Conservation (phyloP, 2,329 filamentous ascomycete genomes). For the Talaromyces sp. region DNA sequence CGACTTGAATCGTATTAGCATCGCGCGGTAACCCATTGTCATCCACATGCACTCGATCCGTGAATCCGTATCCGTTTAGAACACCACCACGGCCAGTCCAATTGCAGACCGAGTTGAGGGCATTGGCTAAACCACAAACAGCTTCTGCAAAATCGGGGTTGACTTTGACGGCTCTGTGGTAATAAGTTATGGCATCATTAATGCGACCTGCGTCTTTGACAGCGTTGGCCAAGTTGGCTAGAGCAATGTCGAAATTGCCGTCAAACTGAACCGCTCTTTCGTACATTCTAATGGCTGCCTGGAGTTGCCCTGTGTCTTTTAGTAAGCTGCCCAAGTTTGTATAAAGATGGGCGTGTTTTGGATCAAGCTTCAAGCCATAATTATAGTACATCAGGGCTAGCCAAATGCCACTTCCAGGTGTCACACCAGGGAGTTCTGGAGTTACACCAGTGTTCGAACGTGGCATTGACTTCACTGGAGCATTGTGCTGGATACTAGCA, state of each 20-base stretch:
- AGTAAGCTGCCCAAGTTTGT: slow-evolving; percentile 92
- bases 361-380: slow-evolving; percentile 81
- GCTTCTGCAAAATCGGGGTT: slow-evolving; percentile 96
- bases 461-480: slow-evolving; percentile 31
- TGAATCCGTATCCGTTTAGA: slow-evolving; percentile 62
- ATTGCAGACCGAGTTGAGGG: slow-evolving; percentile 91
- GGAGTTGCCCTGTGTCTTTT: slow-evolving; percentile 91
- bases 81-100: slow-evolving; percentile 89
- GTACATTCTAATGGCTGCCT: slow-evolving; percentile 93
- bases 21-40: slow-evolving; percentile 77
- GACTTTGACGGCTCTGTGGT: slow-evolving; percentile 80
- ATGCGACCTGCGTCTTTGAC: slow-evolving; percentile 95
- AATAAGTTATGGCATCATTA: slow-evolving; percentile 85
- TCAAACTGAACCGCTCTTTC: slow-evolving; percentile 90
- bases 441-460: slow-evolving; percentile 27
- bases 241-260: slow-evolving; percentile 89
- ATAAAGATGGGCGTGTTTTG: slow-evolving; percentile 88
- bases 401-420: slow-evolving; percentile 78
- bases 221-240: slow-evolving; percentile 94
- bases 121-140: slow-evolving; percentile 90
- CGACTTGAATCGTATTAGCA: slow-evolving; percentile 56
- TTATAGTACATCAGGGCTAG: slow-evolving; percentile 92
- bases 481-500: slow-evolving; percentile 80
- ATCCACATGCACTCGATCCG: slow-evolving; percentile 91
- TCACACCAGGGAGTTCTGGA: slow-evolving; percentile 65